A percentile compares a stretch with the other conserved stretches of the same genome.
phyloP scores from a whole-genome alignment of 208 protist species.

The Giardia muris region DNA sequence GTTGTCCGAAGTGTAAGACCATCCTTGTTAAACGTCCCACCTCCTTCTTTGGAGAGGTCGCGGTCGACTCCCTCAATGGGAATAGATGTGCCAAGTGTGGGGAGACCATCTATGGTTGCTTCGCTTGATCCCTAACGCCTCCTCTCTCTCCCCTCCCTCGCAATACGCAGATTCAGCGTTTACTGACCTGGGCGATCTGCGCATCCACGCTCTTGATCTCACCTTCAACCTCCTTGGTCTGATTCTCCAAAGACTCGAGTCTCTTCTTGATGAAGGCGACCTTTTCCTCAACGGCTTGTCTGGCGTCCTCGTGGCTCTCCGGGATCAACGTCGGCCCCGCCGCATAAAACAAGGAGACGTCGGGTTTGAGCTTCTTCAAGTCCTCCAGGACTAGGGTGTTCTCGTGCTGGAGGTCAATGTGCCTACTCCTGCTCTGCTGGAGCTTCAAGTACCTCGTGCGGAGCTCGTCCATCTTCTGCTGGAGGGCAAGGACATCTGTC shows the following conservation, averaged over 20 bases:
- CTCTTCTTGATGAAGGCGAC: not conserved
- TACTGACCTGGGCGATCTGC: not conserved
- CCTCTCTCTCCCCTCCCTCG: too few species aligned
- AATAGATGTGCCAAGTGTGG: not conserved
- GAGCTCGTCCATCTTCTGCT: not conserved
- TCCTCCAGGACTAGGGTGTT: not conserved
- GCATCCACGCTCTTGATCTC: not conserved
- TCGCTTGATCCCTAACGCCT: too few species aligned
- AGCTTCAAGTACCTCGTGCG: not conserved
- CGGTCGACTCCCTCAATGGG: not conserved
- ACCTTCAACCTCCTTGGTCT: not conserved
- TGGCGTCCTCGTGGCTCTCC: not conserved
- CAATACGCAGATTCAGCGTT: too few species aligned
- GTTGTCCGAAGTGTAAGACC: not conserved
- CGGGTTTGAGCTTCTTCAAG: not conserved
- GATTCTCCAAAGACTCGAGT: not conserved
- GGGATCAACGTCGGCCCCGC: not conserved
- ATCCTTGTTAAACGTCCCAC: not conserved
- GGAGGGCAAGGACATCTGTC: not conserved
- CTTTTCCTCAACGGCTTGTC: not conserved
- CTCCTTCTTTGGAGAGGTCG: not conserved
- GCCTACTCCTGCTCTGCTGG: not conserved
- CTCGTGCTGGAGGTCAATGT: not conserved
- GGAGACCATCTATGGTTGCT: not conserved
- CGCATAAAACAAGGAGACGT: not conserved